phyloP scores from a whole-genome alignment of 1,139 yeast genomes.

The Pichia sp. region DNA sequence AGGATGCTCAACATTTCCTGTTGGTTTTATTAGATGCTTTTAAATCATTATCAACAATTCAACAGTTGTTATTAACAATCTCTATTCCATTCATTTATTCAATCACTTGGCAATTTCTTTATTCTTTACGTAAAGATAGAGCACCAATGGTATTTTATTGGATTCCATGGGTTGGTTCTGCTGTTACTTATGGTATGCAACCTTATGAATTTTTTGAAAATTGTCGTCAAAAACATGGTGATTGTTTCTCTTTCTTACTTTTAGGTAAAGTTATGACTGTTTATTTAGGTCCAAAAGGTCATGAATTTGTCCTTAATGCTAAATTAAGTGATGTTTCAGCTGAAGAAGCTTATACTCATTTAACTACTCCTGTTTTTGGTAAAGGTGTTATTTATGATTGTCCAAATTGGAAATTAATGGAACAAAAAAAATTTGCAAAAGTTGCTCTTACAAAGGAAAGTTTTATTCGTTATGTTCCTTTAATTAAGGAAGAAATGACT shows the following conservation, averaged over 20 bases:
- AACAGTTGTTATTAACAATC: slow-evolving; percentile 36
- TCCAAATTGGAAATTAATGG: slow-evolving; percentile 91
- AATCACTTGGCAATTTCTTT: slow-evolving; percentile 62
- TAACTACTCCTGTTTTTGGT: slow-evolving; percentile 97
- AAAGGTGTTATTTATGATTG: slow-evolving; percentile 96
- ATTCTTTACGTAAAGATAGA: slow-evolving; percentile 68
- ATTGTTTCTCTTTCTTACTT: slow-evolving; percentile 81
- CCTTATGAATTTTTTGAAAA: slow-evolving; percentile 85
- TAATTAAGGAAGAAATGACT: slow-evolving; percentile 70
- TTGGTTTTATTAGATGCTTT: slow-evolving; percentile 10
- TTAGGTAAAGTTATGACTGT: slow-evolving; percentile 94
- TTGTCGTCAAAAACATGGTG: slow-evolving; percentile 80
- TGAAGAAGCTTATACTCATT: slow-evolving; percentile 90
- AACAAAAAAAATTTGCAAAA: slow-evolving; percentile 95
- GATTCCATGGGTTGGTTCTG: slow-evolving; percentile 95
- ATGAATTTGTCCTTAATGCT: slow-evolving; percentile 91
- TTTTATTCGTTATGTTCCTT: slow-evolving; percentile 80
- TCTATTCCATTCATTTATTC: slow-evolving; percentile 53
- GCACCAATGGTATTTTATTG: slow-evolving; percentile 89
- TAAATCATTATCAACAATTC: slow-evolving; percentile 17
- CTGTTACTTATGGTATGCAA: slow-evolving; percentile 80
- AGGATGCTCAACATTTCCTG: slow-evolving; percentile 14
- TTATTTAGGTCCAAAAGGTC: slow-evolving; percentile 94
- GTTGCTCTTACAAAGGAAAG: slow-evolving; percentile 81
- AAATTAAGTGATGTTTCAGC: slow-evolving; percentile 88